A percentile compares a stretch with the other conserved stretches of the same genome.
Conservation (phyloP, 2,329 filamentous ascomycete genomes). For the Zopfia rhizophila region DNA sequence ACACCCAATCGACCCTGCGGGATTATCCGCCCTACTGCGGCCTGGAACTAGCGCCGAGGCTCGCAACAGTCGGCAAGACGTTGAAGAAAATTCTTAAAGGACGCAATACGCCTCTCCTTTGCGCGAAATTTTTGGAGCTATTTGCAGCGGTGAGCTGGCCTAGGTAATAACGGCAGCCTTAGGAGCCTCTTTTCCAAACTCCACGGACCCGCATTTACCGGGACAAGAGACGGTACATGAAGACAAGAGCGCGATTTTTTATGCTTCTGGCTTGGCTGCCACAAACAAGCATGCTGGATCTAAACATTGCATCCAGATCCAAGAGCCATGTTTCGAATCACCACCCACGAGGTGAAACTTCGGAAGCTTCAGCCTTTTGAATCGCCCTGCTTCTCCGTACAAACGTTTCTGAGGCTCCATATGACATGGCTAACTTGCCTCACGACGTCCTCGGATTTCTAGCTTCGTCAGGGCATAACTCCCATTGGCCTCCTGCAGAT, state of each 20-base stretch:
- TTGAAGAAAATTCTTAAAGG: slow-evolving; percentile 23
- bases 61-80: neutral
- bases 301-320: slow-evolving; percentile 7
- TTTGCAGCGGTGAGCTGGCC: slow-evolving; percentile 11
- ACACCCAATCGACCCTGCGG: slow-evolving; percentile 20
- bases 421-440: slow-evolving; percentile 8
- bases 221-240: slow-evolving; percentile 19
- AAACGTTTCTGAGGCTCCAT: slow-evolving; percentile 17
- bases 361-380: slow-evolving; percentile 20
- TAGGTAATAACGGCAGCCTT: slow-evolving; percentile 14
- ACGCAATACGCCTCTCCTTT: slow-evolving; percentile 18
- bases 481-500: neutral
- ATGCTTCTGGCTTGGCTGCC: neutral
- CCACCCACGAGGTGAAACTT: slow-evolving; percentile 22
- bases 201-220: slow-evolving; percentile 14
- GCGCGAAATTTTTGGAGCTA: slow-evolving; percentile 24
- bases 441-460: slow-evolving; percentile 2
- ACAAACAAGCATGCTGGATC: slow-evolving; percentile 4
- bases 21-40: slow-evolving; percentile 17
- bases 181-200: slow-evolving; percentile 13
- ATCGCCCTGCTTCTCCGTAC: slow-evolving; percentile 9
- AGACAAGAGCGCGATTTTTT: slow-evolving; percentile 26
- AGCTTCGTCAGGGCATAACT: too few species aligned
- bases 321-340: slow-evolving; percentile 29
- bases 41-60: neutral